phyloP scores from a whole-genome alignment of 148 eudicot genomes.

The Diospyros kaki region DNA sequence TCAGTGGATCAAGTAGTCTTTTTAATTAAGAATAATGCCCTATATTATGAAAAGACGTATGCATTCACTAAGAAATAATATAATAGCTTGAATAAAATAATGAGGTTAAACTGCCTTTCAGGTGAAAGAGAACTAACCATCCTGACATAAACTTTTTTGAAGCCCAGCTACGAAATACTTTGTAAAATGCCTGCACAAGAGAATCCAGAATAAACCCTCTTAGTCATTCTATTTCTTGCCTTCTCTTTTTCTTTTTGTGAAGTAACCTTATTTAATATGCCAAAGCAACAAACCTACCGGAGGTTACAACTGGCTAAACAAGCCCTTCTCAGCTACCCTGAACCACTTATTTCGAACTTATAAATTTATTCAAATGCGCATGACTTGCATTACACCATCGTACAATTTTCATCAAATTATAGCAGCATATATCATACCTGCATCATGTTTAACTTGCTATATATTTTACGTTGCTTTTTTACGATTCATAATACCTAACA shows the following conservation, averaged over 20 bases:
- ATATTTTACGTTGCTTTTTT: not conserved
- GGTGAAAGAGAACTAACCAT: constrained; percentile 40
- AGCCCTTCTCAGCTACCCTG: not conserved
- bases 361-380: not conserved
- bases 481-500: not conserved
- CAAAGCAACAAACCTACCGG: not conserved
- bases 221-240: not conserved
- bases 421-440: not conserved
- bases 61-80: not conserved
- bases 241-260: not conserved
- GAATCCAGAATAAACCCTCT: not conserved
- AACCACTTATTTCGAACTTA: not conserved
- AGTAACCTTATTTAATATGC: not conserved
- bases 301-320: not conserved
- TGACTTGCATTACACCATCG: not conserved
- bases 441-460: not conserved
- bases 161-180: constrained; percentile 71
- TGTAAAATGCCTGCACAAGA: constrained; percentile 49
- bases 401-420: not conserved
- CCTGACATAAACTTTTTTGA: constrained; percentile 70
- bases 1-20: not conserved
- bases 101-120: not conserved
- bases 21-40: not conserved
- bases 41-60: not conserved
- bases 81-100: not conserved